Evolutionary conservation across 78 protist species (phyloP).

Genomic region (Dictyostelium firmibasis): DNA sequence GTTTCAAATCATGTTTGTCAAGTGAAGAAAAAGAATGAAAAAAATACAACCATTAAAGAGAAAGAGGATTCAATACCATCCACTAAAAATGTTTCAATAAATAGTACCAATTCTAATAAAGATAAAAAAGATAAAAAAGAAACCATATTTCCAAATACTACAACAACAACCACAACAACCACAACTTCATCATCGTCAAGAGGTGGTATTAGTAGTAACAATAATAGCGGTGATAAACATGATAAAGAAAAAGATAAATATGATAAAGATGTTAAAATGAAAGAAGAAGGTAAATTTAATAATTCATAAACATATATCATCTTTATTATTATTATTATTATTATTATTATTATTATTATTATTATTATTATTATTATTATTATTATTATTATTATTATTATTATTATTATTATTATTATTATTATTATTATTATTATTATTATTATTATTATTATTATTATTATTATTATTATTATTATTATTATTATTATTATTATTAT

Average conservation of each 20-base stretch:
- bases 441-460: too few species aligned
- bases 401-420: not conserved
- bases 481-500: not conserved
- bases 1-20: constrained; percentile 68
- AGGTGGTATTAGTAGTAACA: not conserved
- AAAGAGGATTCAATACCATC: not conserved
- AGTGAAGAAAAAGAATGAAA: constrained; percentile 16
- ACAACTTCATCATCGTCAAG: not conserved
- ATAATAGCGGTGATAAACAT: not conserved
- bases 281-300: not conserved
- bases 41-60: constrained; percentile 11
- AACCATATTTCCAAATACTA: not conserved
- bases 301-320: not conserved
- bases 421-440: not conserved
- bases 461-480: not conserved
- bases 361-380: not conserved
- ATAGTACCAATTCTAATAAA: not conserved
- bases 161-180: not conserved
- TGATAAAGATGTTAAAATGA: constrained; percentile 5
- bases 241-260: constrained; percentile 20
- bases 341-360: not conserved
- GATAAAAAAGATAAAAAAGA: not conserved
- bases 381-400: not conserved
- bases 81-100: not conserved
- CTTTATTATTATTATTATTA: not conserved